Evolutionary conservation across 164 flowering plant genomes (phyloP).

Genomic region (Magnolia officinalis): DNA sequence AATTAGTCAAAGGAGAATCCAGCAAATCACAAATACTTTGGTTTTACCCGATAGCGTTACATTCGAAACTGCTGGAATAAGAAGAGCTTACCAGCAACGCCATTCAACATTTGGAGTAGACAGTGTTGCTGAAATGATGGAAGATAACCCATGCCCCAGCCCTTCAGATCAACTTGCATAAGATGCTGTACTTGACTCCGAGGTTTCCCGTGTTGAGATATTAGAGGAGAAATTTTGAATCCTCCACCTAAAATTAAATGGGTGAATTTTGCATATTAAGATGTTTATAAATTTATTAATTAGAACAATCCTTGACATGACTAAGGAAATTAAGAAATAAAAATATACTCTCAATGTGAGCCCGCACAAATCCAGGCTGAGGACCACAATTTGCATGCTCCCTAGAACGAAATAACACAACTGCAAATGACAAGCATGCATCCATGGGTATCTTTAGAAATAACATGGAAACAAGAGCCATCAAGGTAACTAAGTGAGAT

Average conservation of each 20-base stretch:
- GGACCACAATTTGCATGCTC: slow-evolving; percentile 93
- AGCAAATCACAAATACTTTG: no score
- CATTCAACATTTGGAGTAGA: slow-evolving; percentile 90
- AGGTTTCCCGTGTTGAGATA: slow-evolving; percentile 84
- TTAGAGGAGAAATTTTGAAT: slow-evolving; percentile 82
- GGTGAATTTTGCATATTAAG: no score
- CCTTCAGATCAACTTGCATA: slow-evolving; percentile 98
- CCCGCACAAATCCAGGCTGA: slow-evolving; percentile 94
- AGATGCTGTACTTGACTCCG: slow-evolving; percentile 96
- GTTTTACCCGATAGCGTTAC: background rate
- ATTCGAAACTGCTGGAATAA: background rate
- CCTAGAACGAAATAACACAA: slow-evolving; percentile 93
- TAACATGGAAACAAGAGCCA: background rate
- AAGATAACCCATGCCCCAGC: slow-evolving; percentile 92
- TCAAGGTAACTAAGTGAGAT: background rate
- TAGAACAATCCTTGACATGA: background rate
- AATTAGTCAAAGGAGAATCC: background rate
- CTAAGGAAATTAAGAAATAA: background rate
- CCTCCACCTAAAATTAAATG: slow-evolving; percentile 72
- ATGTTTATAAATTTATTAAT: no score
- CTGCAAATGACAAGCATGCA: slow-evolving; percentile 46
- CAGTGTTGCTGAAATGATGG: slow-evolving; percentile 93
- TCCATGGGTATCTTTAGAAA: slow-evolving; percentile 1
- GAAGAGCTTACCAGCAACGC: slow-evolving; percentile 79
- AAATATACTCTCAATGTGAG: slow-evolving; percentile 83